Percentiles rank a stretch among this genome's conserved stretches.
Conservation (phyloP, 768 basidiomycete species). For the Mycena belliarum region DNA sequence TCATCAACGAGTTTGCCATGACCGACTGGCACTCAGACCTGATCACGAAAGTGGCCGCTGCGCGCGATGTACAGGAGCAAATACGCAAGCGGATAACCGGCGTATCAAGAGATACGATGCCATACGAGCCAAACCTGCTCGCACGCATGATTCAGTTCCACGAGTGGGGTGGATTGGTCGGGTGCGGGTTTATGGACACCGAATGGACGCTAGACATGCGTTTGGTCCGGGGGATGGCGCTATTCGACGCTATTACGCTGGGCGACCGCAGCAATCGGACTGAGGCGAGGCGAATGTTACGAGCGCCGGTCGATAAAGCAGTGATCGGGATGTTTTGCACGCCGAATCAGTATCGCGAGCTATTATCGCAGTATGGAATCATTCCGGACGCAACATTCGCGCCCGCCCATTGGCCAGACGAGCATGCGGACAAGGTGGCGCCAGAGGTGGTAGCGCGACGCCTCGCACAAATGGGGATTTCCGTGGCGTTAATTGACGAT, state of each 20-base stretch:
- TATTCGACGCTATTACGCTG: not conserved
- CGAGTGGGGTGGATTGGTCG: not conserved
- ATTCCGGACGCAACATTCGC: no score
- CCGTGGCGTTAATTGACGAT: no score
- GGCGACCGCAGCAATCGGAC: no score
- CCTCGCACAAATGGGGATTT: no score
- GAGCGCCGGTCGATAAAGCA: no score
- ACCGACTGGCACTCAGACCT: not conserved
- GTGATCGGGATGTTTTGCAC: no score
- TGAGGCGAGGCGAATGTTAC: no score
- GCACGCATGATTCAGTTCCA: not conserved
- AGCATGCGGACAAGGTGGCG: no score
- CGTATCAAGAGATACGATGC: not conserved
- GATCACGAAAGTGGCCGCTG: not conserved
- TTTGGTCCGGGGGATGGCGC: not conserved
- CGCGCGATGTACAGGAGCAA: not conserved
- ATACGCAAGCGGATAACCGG: not conserved
- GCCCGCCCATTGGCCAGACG: no score
- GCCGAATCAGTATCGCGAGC: no score
- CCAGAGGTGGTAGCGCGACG: no score
- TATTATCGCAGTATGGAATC: no score
- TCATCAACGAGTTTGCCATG: not conserved
- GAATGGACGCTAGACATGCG: not conserved
- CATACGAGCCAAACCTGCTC: not conserved
- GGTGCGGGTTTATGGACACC: not conserved